Base-by-base conservation (phyloP, 2,329 filamentous ascomycete genomes). In the Trichoderma oligosporum region DNA sequence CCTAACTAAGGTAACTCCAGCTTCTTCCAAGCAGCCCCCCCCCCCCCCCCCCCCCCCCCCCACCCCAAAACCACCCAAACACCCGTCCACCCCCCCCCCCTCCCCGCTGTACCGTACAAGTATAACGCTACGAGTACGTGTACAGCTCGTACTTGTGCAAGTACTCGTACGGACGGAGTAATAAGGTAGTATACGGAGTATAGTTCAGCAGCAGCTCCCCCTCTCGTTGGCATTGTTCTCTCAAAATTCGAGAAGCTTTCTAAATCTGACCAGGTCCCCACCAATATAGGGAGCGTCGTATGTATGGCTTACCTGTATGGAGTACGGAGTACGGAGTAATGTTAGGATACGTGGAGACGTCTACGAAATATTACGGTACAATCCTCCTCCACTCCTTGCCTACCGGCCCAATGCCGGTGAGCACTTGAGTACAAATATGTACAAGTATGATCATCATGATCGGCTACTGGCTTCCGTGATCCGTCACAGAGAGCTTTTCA, bases 381-480 rank as follows among this genome's bases (percentile, higher is more conserved):
- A 16, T 42, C 39, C n/a, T 31, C 53, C 33, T 36, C 39, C 48
- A 42, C 36, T 47, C 56, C 56, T 41, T 52, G 47, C 31, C 35
- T n/a, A 24, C 45, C n/a, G 45, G n/a, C 16, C 11, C 41, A 47
- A 20, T 58, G 42, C 56, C 56, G 56, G 53, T 27, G 33, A 41
- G 38, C 25, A 38, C 25, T 42, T 16, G 24, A 33, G 48, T n/a
- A n/a, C n/a, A n/a, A n/a, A n/a, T n/a, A n/a, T n/a, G n/a, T n/a
- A n/a, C n/a, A n/a, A n/a, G n/a, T 42, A 47, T 53, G 56, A 58
- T 58, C 47, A 55, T 24, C 57, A 59, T 57, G 52, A 59, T 57
- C 53, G 52, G 57, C 53, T 57, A n/a, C 53, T 56, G 57, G 53
- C 57, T 52, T 57, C 57, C 57, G 57, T 42, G 57, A 57, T 59